Evolutionary conservation across 139 green algal genomes (phyloP).

Genomic region (Micractinium conductrix): DNA sequence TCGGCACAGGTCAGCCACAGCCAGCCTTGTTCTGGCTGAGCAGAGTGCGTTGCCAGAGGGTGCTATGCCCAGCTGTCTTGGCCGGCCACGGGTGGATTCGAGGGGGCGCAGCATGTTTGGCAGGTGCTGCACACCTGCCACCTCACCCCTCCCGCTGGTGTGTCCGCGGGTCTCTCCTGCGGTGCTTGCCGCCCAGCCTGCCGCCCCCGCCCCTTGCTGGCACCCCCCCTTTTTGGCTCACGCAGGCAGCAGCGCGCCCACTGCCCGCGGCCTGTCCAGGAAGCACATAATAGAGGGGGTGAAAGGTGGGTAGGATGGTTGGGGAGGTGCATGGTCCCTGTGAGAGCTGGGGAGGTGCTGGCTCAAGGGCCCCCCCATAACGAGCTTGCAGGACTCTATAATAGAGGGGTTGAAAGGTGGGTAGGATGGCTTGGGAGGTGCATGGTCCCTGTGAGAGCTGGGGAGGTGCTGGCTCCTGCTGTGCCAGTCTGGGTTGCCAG

Average conservation of each 20-base stretch:
- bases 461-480: too few relatives aligned
- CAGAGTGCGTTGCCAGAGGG: too few relatives aligned
- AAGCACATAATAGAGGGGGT: slow-evolving; percentile 92
- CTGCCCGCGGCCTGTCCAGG: slow-evolving; percentile 76
- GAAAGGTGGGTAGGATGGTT: slow-evolving; percentile 44
- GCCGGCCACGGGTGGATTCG: too few relatives aligned
- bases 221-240: background rate
- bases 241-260: slow-evolving; percentile 56
- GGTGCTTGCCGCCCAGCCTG: background rate
- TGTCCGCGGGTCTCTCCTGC: background rate
- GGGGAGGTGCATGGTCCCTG: too few relatives aligned
- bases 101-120: too few relatives aligned
- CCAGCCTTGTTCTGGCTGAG: background rate
- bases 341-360: too few relatives aligned
- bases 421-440: background rate
- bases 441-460: too few relatives aligned
- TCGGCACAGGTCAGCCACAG: slow-evolving; percentile 7
- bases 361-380: background rate
- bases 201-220: background rate
- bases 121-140: too few relatives aligned
- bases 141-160: too few relatives aligned
- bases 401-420: background rate
- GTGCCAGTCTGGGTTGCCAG: too few relatives aligned
- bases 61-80: too few relatives aligned
- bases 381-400: background rate